Evolutionary conservation across 345 rosid species (phyloP).

Genomic region (Balakata baccata): DNA sequence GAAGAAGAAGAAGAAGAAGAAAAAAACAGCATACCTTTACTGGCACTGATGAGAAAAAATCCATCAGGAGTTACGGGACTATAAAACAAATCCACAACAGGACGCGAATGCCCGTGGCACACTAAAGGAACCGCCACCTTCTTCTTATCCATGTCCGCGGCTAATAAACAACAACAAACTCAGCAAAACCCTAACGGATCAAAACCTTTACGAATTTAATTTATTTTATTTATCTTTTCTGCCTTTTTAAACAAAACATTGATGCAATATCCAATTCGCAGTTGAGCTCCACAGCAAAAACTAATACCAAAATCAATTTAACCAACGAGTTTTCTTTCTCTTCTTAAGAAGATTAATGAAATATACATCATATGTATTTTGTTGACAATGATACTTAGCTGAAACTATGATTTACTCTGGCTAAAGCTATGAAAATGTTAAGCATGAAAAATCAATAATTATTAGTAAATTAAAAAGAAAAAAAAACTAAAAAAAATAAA

Average conservation of each 20-base stretch:
- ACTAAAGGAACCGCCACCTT: conserved; percentile 64
- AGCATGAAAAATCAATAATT: too few species aligned
- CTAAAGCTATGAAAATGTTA: too few species aligned
- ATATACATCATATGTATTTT: too few species aligned
- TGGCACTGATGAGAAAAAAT: conserved; percentile 75
- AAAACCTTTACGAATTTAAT: neutral
- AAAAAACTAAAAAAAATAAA: too few species aligned
- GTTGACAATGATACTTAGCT: too few species aligned
- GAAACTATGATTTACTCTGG: too few species aligned
- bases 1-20: too few species aligned
- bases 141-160: conserved; percentile 41
- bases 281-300: neutral
- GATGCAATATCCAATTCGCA: conserved; percentile 8
- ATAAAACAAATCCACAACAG: conserved; percentile 71
- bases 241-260: neutral
- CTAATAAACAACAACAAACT: conserved; percentile 4
- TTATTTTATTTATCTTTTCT: neutral
- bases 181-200: conserved; percentile 19
- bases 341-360: too few species aligned
- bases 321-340: too few species aligned
- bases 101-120: conserved; percentile 85
- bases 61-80: conserved; percentile 84
- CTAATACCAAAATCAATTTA: neutral
- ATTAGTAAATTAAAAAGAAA: too few species aligned
- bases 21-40: conserved; percentile 39